Evolutionary conservation across 805 yeast species (phyloP).

Genomic region (Yamadazyma phyllophila): DNA sequence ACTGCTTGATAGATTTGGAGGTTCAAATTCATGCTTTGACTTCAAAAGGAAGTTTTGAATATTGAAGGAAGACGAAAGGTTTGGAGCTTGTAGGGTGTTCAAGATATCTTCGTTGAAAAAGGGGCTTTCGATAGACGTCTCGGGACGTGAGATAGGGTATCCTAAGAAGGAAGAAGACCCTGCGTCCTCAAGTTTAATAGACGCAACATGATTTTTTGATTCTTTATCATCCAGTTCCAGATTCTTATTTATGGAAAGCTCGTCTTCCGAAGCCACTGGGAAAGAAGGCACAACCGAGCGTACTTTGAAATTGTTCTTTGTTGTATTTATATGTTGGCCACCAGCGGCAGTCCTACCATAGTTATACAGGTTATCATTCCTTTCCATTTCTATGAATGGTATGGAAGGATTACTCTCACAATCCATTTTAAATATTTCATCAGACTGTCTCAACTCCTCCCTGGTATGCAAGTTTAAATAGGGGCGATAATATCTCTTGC

Average conservation of each 20-base stretch:
- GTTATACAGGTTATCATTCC: neutral
- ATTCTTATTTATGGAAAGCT: neutral
- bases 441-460: conserved; percentile 33
- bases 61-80: conserved; percentile 9
- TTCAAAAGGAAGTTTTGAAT: conserved; percentile 15
- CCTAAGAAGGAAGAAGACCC: neutral
- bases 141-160: conserved; percentile 8
- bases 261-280: neutral
- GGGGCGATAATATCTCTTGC: conserved; percentile 28
- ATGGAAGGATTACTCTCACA: conserved; percentile 8
- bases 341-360: neutral
- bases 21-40: conserved; percentile 13
- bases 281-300: neutral
- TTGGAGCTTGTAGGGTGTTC: conserved; percentile 10
- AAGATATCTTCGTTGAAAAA: conserved; percentile 14
- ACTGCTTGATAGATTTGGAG: conserved; percentile 13
- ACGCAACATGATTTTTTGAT: neutral
- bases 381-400: neutral
- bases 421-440: conserved; percentile 26
- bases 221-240: neutral
- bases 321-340: neutral
- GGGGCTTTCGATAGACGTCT: conserved; percentile 12
- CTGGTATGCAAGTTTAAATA: conserved; percentile 30
- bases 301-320: neutral
- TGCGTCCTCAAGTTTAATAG: neutral